These are phyloP conservation scores for Beauveria brongniartii DNA, from an alignment of 2,329 filamentous ascomycete species.

Conservation along the genomic window DNA sequence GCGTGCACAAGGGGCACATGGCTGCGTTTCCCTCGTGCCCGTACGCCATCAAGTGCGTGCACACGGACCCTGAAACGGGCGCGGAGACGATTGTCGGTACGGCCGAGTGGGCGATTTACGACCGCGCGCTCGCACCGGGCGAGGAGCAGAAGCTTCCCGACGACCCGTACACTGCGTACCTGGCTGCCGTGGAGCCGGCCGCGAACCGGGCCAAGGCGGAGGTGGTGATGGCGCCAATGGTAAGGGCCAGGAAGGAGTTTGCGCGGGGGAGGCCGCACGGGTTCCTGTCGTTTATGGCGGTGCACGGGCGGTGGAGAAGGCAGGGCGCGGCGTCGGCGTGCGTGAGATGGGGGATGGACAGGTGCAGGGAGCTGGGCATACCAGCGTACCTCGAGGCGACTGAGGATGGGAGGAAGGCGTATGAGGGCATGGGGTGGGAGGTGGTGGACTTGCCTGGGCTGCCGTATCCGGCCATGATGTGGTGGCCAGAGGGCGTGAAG, in stretches of 20 bases:
- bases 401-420: conserved; percentile 2
- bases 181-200: not conserved
- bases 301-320: conserved; percentile 4
- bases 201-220: not conserved
- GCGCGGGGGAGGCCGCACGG: not conserved
- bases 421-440: conserved; percentile 7
- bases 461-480: conserved; percentile 7
- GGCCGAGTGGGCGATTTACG: conserved; percentile 9
- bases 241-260: not conserved
- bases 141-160: not conserved
- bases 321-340: conserved; percentile 6
- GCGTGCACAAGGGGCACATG: not conserved
- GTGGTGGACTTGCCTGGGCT: not conserved
- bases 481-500: conserved; percentile 10
- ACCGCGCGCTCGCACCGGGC: conserved; percentile 1
- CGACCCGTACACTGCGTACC: conserved; percentile 1
- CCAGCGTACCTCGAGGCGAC: conserved; percentile 10
- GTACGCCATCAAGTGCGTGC: conserved; percentile 10
- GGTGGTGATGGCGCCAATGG: not conserved
- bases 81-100: not conserved
- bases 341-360: conserved; percentile 9
- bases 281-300: conserved; percentile 3
- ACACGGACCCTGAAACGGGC: not conserved
- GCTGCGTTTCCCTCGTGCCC: conserved; percentile 6
- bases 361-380: conserved; percentile 3